Evolutionary conservation across 208 protist species (phyloP).

Genomic region (Sergeia podlipaevii): DNA sequence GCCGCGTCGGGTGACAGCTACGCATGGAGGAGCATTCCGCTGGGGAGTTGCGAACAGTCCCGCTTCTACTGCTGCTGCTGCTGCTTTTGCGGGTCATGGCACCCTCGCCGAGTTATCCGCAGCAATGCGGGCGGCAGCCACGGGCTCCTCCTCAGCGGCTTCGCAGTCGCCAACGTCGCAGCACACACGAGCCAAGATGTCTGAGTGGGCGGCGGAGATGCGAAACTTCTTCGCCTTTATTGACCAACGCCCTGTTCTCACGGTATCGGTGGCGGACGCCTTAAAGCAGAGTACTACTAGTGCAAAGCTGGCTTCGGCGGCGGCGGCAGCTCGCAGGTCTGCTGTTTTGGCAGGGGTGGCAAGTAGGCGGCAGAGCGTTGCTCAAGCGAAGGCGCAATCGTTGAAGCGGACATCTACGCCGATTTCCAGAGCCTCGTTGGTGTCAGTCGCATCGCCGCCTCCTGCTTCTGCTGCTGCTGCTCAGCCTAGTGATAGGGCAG

Average conservation of each 20-base stretch:
- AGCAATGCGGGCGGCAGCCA: background rate
- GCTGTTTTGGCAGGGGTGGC: background rate
- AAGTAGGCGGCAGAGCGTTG: background rate
- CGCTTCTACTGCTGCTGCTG: conserved; percentile 9
- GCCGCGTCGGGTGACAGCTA: background rate
- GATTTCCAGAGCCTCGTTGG: too few species aligned
- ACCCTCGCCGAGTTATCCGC: background rate
- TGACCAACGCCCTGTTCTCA: conserved; percentile 45
- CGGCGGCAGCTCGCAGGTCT: background rate
- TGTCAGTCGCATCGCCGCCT: too few species aligned
- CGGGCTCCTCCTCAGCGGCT: background rate
- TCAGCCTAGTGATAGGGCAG: too few species aligned
- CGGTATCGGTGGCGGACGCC: conserved; percentile 9
- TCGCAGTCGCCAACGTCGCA: background rate
- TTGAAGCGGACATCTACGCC: too few species aligned
- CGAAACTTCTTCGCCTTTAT: conserved; percentile 63
- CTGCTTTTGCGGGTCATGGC: background rate
- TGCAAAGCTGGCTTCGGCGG: background rate
- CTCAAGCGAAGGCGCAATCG: background rate
- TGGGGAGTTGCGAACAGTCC: background rate
- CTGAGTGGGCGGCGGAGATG: conserved; percentile 41
- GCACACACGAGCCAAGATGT: conserved; percentile 13
- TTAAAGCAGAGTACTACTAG: too few species aligned
- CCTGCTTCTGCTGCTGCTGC: too few species aligned
- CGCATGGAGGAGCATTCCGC: conserved; percentile 7